Evolutionary conservation across 257 asterid genomes (phyloP).

Genomic region (Nicotiana obtusifolia): DNA sequence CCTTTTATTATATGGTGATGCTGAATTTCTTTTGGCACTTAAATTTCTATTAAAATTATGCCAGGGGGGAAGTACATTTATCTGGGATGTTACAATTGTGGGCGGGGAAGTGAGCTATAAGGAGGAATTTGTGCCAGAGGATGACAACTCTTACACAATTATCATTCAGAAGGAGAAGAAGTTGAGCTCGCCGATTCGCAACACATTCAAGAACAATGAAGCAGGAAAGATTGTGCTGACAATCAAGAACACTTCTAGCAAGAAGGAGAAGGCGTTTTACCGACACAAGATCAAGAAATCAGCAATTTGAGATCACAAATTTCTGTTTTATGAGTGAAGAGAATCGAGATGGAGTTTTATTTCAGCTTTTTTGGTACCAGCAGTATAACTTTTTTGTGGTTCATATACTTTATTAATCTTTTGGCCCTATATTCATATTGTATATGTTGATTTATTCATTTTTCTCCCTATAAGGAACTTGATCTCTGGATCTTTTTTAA

Average conservation of each 20-base stretch:
- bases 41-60: not conserved
- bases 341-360: not conserved
- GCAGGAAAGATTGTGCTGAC: conserved; percentile 58
- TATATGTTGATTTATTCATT: not conserved
- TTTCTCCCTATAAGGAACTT: not conserved
- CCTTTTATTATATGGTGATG: not conserved
- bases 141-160: conserved; percentile 58
- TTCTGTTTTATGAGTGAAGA: not conserved
- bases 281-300: conserved; percentile 57
- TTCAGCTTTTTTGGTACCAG: not conserved
- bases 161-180: conserved; percentile 63
- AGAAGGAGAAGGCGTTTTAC: conserved; percentile 64
- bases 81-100: conserved; percentile 56
- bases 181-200: conserved; percentile 45
- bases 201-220: conserved; percentile 64
- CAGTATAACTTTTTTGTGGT: not conserved
- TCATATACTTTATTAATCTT: not conserved
- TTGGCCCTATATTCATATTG: not conserved
- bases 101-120: conserved; percentile 76
- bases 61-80: conserved; percentile 59
- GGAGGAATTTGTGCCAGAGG: conserved; percentile 64
- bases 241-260: conserved; percentile 50
- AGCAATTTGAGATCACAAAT: conserved; percentile 23
- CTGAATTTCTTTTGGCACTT: not conserved
- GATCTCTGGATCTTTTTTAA: not conserved